Percentiles rank a stretch among this genome's conserved stretches.
These are phyloP conservation scores for Penstemon barbatus DNA, from an alignment of 257 asterid genomes.

Conservation along the genomic window DNA sequence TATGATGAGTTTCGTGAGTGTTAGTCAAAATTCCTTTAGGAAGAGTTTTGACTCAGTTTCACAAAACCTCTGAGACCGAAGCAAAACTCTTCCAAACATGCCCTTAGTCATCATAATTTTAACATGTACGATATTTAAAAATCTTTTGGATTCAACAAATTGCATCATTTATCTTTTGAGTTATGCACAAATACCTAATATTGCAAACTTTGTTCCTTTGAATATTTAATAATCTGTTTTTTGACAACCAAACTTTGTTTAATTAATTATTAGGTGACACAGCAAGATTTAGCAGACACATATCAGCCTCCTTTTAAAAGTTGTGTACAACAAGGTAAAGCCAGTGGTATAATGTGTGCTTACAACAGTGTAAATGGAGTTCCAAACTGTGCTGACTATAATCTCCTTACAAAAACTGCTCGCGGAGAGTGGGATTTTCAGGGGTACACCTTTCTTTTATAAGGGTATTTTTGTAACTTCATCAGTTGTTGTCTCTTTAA, in stretches of 20 bases:
- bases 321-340: conserved; percentile 67
- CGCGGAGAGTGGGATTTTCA: conserved; percentile 73
- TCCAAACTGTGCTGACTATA: conserved; percentile 76
- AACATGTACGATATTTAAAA: too few relatives aligned
- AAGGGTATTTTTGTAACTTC: conserved; percentile 7
- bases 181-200: too few relatives aligned
- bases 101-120: too few relatives aligned
- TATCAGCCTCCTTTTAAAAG: conserved; percentile 80
- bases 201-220: not conserved
- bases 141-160: too few relatives aligned
- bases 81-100: too few relatives aligned
- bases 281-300: conserved; percentile 88
- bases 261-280: conserved; percentile 47
- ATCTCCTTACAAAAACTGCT: conserved; percentile 69
- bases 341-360: conserved; percentile 96
- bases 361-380: conserved; percentile 82
- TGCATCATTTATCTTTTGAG: too few relatives aligned
- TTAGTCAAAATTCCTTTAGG: too few relatives aligned
- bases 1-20: too few relatives aligned
- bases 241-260: not conserved
- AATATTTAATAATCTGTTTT: not conserved
- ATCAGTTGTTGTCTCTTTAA: not conserved
- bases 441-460: conserved; percentile 44
- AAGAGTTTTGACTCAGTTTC: too few relatives aligned
- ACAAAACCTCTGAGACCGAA: too few relatives aligned